Percentiles rank a stretch among this genome's conserved stretches.
Evolutionary conservation across 768 basidiomycete genomes (phyloP).

Genomic region (Tricholoma furcatifolium): DNA sequence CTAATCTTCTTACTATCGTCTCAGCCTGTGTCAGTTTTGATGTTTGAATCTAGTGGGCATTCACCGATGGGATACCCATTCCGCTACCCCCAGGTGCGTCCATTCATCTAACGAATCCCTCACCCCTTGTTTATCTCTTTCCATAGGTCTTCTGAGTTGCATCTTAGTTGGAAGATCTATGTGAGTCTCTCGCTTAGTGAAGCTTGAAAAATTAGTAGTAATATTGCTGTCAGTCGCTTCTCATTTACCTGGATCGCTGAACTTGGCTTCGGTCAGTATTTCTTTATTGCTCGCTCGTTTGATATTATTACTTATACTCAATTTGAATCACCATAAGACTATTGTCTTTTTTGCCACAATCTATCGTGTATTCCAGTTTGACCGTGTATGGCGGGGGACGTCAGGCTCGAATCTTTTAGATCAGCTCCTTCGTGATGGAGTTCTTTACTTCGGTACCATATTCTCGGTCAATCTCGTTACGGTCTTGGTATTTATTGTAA

Average conservation of each 20-base stretch:
- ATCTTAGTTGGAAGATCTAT: constrained; percentile 30
- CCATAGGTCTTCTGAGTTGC: constrained; percentile 32
- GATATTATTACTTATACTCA: not conserved
- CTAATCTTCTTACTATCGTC: constrained; percentile 6
- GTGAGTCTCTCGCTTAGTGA: constrained; percentile 14
- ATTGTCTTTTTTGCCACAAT: constrained; percentile 30
- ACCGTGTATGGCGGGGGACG: constrained; percentile 13
- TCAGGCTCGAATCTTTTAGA: constrained; percentile 21
- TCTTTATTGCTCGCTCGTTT: too few relatives aligned
- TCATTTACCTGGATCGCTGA: constrained; percentile 37
- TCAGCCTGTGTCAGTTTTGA: not conserved
- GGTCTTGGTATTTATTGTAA: too few relatives aligned
- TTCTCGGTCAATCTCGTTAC: too few relatives aligned
- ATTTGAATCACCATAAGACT: constrained; percentile 18
- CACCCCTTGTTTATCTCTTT: not conserved
- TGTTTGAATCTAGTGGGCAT: constrained; percentile 28
- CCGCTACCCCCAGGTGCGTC: constrained; percentile 27
- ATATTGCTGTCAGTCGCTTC: constrained; percentile 26
- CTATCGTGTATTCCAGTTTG: constrained; percentile 22
- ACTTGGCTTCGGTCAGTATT: constrained; percentile 29
- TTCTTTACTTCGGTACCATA: too few relatives aligned
- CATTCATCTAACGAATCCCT: not conserved
- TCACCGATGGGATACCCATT: constrained; percentile 33
- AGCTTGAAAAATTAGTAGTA: not conserved
- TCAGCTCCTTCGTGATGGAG: constrained; percentile 32